Base-by-base conservation (phyloP, 345 rosid genomes). In the Sonneratia alba region DNA sequence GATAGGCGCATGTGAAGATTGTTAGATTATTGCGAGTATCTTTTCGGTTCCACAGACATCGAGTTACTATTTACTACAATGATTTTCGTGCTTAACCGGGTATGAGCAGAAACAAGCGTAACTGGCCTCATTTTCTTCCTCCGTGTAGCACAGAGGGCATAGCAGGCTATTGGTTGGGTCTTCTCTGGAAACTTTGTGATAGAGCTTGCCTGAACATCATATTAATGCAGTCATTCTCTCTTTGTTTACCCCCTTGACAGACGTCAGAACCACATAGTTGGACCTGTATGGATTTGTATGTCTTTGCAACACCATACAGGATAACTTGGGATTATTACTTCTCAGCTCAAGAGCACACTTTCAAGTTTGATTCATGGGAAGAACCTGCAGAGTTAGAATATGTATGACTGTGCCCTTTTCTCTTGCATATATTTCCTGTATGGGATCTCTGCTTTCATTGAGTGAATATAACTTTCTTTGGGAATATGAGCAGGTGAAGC, bases 271-370 rank as follows among this genome's bases (percentile, higher is more conserved):
- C 99, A 0, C 96, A 89, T 72, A 95, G 99, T 77, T 92, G 97
- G 91, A 87, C 98, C 4, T 92, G 99, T 77, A 90, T 92, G 96
- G 99, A 95, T 80, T 79, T 95, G 36, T 95, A 95, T 78, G 99
- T 95, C 34, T 95, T 95, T 71, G 99, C 98, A 72, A 95, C 99
- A 24, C 99, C 99, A 10, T 95, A 90, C 76, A 85, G 97, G 83
- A 75, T 92, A 70, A 95, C 96, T 0, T 95, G 99, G 99, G 98
- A 92, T 79, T 95, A 92, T 78, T 95, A 95, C 81, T 95, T 92
- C 78, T 79, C 90, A 70, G 90, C 94, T 0, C 70, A 91, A 69
- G 90, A 89, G 61, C 99, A 92, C 74, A 85, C 94, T 13, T 76
- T 95, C 86, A 86, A 84, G 75, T 87, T 95, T 69, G 93, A 85